phyloP scores from a whole-genome alignment of 148 eudicot species.

The Linanthus parryae region DNA sequence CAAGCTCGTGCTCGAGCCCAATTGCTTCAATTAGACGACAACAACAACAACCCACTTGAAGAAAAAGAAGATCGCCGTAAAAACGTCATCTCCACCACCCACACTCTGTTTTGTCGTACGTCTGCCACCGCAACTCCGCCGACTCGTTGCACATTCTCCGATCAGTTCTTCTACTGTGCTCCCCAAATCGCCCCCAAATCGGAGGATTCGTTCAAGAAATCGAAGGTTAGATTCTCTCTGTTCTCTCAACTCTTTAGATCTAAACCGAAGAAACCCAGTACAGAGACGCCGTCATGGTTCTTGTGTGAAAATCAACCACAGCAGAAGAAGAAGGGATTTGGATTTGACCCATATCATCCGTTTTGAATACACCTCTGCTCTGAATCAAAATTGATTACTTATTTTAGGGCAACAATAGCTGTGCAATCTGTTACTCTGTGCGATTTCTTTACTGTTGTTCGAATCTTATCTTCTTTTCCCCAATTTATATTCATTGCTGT shows the following conservation, averaged over 20 bases:
- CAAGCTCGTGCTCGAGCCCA: slow-evolving; percentile 12
- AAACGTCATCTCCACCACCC: slow-evolving; percentile 48
- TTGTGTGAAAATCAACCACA: no score
- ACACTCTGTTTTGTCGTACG: slow-evolving; percentile 57
- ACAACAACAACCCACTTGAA: no score
- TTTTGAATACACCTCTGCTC: no score
- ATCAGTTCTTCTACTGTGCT: slow-evolving; percentile 45
- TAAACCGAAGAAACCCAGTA: slow-evolving; percentile 33
- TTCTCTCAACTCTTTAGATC: slow-evolving; percentile 59
- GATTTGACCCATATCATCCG: no score
- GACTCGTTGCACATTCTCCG: slow-evolving; percentile 17
- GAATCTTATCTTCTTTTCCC: no score
- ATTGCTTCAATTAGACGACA: background rate
- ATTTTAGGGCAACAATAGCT: no score
- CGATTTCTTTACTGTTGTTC: no score
- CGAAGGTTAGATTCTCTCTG: slow-evolving; percentile 22
- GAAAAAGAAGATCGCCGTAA: slow-evolving; percentile 21
- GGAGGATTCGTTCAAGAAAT: slow-evolving; percentile 8
- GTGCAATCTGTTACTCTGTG: no score
- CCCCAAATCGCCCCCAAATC: slow-evolving; percentile 33
- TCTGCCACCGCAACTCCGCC: slow-evolving; percentile 9
- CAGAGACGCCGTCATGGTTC: slow-evolving; percentile 36
- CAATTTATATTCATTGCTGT: no score
- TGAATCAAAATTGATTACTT: no score
- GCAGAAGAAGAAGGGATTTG: no score